These are phyloP conservation scores for Mycena amicta DNA, from an alignment of 768 basidiomycete species.

Conservation along the genomic window DNA sequence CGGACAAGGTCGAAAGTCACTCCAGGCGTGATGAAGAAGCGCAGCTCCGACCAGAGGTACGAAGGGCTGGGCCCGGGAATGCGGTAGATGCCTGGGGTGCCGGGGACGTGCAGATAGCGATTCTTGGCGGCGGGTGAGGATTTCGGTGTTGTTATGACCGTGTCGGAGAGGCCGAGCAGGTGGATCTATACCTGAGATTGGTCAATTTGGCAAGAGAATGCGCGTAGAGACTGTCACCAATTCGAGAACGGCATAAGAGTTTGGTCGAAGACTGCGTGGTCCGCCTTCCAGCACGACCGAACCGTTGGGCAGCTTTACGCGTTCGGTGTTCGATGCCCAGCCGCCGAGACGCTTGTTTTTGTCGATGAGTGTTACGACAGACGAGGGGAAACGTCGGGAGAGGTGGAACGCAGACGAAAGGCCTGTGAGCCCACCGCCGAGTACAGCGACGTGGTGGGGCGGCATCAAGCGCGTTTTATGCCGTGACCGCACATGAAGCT, in stretches of 20 bases:
- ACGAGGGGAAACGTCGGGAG: conserved; percentile 59
- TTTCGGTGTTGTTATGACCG: conserved; percentile 67
- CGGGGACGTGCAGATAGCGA: conserved; percentile 69
- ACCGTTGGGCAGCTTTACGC: conserved; percentile 43
- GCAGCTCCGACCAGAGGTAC: conserved; percentile 42
- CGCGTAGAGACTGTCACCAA: conserved; percentile 54
- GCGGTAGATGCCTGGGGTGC: conserved; percentile 51
- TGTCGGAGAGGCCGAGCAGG: conserved; percentile 61
- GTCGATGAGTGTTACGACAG: conserved; percentile 72
- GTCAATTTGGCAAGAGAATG: conserved; percentile 4
- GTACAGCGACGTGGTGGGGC: conserved; percentile 54
- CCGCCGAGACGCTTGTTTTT: conserved; percentile 69
- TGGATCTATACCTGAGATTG: conserved; percentile 60
- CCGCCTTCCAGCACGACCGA: conserved; percentile 79
- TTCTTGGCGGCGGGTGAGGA: conserved; percentile 73
- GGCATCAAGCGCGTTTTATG: too few species aligned
- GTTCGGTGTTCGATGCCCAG: conserved; percentile 72
- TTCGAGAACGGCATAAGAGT: conserved; percentile 72
- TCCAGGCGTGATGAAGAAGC: conserved; percentile 51
- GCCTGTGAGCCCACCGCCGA: conserved; percentile 84
- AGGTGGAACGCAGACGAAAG: conserved; percentile 82
- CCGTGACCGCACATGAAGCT: too few species aligned
- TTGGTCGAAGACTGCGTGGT: conserved; percentile 83
- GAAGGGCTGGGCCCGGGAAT: conserved; percentile 48
- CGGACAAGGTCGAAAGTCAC: conserved; percentile 62